Base-by-base conservation (phyloP, 1,284 basidiomycete genomes). In the Apiotrichum mycotoxinovorans region DNA sequence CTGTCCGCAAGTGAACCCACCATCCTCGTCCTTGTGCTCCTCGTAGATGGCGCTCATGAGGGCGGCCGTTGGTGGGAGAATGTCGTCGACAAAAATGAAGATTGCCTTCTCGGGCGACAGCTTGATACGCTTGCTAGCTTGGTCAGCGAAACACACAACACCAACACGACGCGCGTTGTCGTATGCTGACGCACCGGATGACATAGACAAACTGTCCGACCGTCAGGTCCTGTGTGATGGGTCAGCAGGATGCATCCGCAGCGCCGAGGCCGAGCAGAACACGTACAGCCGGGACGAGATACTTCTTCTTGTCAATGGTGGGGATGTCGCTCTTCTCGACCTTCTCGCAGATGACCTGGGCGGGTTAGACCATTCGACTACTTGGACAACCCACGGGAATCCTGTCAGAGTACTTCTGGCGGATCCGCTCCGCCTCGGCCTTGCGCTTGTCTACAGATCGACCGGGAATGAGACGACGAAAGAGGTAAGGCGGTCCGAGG, bases 301-400 rank as follows among this genome's bases (percentile, higher is more conserved):
- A 99, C 83, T 98, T 99, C 89, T 98, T 98, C 90, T 99, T 99
- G 84, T 98, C 96, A 73, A 99, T 98, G 22, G 93, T 95, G 0
- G 94, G 92, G 74, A 98, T 98, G 79, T 99, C 96, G 56, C 94
- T 96, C 74, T 91, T 86, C 81, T 98, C 95, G 52, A 93, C 95
- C 82, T 98, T 98, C 84, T 99, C 96, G 80, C 96, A 99, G 78
- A 99, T 99, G 64, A 98, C 94, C 93, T 97, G 63, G 11, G 9
- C 3, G 42, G n/a, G 37, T 25, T 18, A 17, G 43, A 12, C 17
- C 14, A 17, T 17, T 20, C 4, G 3, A 45, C 7, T 11, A n/a
- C 4, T 38, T 7, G 23, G 37, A n/a, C n/a, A 57, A 84, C 90
- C 68, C 63, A 97, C 95, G 30, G 95, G 95, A 75, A 98, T 98